Conservation (phyloP, 768 basidiomycete species). For the Dacryopinax spathularia region DNA sequence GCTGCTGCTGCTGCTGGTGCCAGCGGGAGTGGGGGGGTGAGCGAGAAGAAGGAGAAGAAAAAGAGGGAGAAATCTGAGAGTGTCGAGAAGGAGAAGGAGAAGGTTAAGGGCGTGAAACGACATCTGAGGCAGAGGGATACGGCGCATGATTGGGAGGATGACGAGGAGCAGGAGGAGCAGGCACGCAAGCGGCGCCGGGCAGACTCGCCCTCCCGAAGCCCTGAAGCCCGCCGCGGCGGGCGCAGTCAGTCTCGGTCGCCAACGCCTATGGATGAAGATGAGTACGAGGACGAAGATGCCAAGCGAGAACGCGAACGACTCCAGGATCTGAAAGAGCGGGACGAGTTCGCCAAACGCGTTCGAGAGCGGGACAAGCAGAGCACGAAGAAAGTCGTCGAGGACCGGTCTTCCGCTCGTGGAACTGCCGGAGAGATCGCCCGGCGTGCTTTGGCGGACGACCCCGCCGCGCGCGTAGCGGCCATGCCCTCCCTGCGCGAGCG, state of each 20-base stretch:
- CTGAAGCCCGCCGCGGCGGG: slow-evolving; percentile 25
- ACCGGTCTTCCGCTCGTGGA: slow-evolving; percentile 59
- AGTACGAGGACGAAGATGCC: slow-evolving; percentile 55
- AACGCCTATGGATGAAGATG: slow-evolving; percentile 8
- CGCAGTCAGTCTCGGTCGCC: slow-evolving; percentile 10
- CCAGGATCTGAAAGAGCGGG: slow-evolving; percentile 72
- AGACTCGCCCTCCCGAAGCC: not conserved
- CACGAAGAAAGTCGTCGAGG: slow-evolving; percentile 83
- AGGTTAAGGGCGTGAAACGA: slow-evolving; percentile 57
- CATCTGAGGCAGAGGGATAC: slow-evolving; percentile 13
- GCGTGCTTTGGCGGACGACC: slow-evolving; percentile 67
- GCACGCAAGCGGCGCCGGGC: not conserved
- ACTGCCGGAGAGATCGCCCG: slow-evolving; percentile 75
- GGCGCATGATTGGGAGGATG: slow-evolving; percentile 7
- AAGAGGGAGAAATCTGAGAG: slow-evolving; percentile 19
- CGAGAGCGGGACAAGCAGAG: slow-evolving; percentile 65
- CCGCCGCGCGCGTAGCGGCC: slow-evolving; percentile 33
- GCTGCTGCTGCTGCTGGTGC: slow-evolving; percentile 25
- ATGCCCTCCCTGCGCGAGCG: slow-evolving; percentile 69
- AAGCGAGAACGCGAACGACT: slow-evolving; percentile 58
- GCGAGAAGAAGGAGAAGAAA: slow-evolving; percentile 34
- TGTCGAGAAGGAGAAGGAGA: slow-evolving; percentile 48
- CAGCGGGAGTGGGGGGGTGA: slow-evolving; percentile 24
- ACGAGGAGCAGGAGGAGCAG: slow-evolving; percentile 37
- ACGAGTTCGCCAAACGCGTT: slow-evolving; percentile 85